Evolutionary conservation across 1,139 yeast genomes (phyloP), one percentile per base, ranked within the genome.

Genomic region (Nakaseomyces delphensis): DNA sequence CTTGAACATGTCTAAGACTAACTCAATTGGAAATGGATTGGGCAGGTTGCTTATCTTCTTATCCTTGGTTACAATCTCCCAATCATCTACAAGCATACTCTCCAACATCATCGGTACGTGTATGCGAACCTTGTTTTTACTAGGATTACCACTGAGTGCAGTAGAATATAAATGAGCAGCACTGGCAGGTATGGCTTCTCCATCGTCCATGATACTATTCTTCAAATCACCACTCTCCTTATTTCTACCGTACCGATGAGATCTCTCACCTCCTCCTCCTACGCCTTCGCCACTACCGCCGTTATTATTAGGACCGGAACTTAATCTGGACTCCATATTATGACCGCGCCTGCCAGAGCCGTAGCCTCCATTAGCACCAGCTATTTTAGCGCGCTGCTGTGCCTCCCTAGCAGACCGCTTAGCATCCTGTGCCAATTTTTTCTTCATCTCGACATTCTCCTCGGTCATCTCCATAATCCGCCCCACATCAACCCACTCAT

Each of bases 41-140:
- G 95, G 95, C 32, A 86, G 60, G 20, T 72, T 64, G 6, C 84
- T 73, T 25, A 85, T 60, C 58, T 79, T 77, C 41, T 81, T 80
- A 49, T 84, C 83, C 55, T 84, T 84, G 1, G 97, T 86, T 39
- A 89, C 73, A 52, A 70, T 72, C 60, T 89, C 96, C 97, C 97
- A 91, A 66, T 91, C 97, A 57, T 86, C 89, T 1, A 89, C 94
- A 36, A 91, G 66, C 5, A 79, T 55, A 3, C 82, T 70, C 60
- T 86, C 87, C 46, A 91, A 68, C 35, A 70, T 65, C 43, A 78
- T 77, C 0, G 91, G 84, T 16, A 85, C 73, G 3, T 68, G 67
- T 10, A 83, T 55, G 39, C 66, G 62, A 27, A 82, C 68, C 50
- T 78, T 84, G 9, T 75, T 24, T 21, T 16, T 19, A 3, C 21